Conservation (phyloP, 805 yeast genomes). For the Lipomyces kockii region DNA sequence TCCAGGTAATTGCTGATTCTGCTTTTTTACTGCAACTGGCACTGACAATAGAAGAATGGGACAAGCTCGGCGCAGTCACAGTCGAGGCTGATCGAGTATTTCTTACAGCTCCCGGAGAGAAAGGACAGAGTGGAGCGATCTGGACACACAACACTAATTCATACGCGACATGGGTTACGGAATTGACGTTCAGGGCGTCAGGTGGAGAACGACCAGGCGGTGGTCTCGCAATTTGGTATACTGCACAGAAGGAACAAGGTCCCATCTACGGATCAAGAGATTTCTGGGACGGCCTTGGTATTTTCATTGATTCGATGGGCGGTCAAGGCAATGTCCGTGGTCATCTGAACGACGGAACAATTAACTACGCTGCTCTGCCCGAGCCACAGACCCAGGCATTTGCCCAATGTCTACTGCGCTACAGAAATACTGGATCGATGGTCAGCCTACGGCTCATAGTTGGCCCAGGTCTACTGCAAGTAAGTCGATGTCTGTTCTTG, state of each 20-base stretch:
- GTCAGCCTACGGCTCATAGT: slow-evolving; percentile 44
- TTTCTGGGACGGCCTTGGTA: slow-evolving; percentile 49
- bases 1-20: slow-evolving; percentile 17
- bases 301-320: slow-evolving; percentile 47
- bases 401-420: slow-evolving; percentile 46
- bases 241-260: slow-evolving; percentile 43
- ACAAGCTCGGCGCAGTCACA: slow-evolving; percentile 36
- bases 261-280: slow-evolving; percentile 48
- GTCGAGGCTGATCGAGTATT: slow-evolving; percentile 36
- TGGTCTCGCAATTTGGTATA: slow-evolving; percentile 49
- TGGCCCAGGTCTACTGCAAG: slow-evolving; percentile 41
- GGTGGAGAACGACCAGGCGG: slow-evolving; percentile 46
- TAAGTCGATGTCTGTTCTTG: neutral
- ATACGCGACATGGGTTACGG: slow-evolving; percentile 46
- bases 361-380: slow-evolving; percentile 37
- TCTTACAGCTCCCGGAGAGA: slow-evolving; percentile 38
- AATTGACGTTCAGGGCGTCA: slow-evolving; percentile 42
- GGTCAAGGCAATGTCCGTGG: slow-evolving; percentile 45
- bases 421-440: slow-evolving; percentile 45
- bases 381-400: slow-evolving; percentile 45
- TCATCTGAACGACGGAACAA: slow-evolving; percentile 49
- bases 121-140: slow-evolving; percentile 43
- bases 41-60: slow-evolving; percentile 34
- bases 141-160: slow-evolving; percentile 44
- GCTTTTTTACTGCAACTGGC: neutral